Evolutionary conservation across 208 protist species (phyloP).

Genomic region (Crithidia brevicula): DNA sequence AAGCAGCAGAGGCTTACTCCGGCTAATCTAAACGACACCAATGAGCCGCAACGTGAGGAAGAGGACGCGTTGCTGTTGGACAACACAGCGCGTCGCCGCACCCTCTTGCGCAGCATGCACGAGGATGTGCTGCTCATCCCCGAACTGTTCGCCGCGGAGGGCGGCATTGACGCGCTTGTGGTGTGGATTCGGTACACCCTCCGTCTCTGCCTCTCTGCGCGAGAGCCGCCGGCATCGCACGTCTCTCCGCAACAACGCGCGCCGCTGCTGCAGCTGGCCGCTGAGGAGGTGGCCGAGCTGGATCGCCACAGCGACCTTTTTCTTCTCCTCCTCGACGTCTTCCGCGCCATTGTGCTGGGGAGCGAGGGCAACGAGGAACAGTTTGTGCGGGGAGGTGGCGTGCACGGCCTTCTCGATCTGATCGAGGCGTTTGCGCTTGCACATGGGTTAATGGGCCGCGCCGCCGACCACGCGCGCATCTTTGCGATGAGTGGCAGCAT

Average conservation of each 20-base stretch:
- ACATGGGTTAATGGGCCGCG: conserved; percentile 24
- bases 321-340: conserved; percentile 29
- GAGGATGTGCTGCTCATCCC: conserved; percentile 24
- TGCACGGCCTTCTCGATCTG: conserved; percentile 51
- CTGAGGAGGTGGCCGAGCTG: conserved; percentile 10
- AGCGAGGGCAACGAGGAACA: conserved; percentile 24
- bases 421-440: conserved; percentile 40
- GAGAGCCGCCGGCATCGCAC: neutral
- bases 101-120: conserved; percentile 19
- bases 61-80: too few species aligned
- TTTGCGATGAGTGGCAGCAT: neutral
- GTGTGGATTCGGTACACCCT: conserved; percentile 31
- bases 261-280: neutral
- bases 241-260: neutral
- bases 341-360: conserved; percentile 33
- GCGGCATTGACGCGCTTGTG: conserved; percentile 23
- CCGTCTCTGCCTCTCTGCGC: conserved; percentile 13
- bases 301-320: conserved; percentile 14
- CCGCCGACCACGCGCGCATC: conserved; percentile 20
- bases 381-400: conserved; percentile 30
- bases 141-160: conserved; percentile 26
- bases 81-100: neutral
- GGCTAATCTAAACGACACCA: too few species aligned
- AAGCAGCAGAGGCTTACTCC: too few species aligned
- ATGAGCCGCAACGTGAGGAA: too few species aligned